Base-by-base conservation (phyloP, 1,139 yeast species). In the Suhomyces yuchorum region DNA sequence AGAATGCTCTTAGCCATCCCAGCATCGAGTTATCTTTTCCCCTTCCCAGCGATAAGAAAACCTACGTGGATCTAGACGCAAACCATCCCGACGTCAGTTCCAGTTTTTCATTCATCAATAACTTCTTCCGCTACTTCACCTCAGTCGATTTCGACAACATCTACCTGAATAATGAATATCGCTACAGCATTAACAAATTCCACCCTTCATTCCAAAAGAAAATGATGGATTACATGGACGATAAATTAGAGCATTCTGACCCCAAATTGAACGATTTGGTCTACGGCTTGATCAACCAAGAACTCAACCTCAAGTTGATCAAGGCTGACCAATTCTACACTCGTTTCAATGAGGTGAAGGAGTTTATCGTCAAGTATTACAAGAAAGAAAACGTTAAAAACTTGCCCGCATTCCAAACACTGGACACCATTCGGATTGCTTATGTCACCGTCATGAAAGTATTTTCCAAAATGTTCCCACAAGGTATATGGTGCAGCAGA, bases 401-500 rank as follows among this genome's bases (percentile, higher is more conserved):
- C 55, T 63, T 73, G 56, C 80, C 80, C 15, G 46, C 49, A 8
- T 68, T 62, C 50, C 51, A 54, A 24, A 56, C 67, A 18, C 59
- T 58, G 30, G 57, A 60, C 40, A 70, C 71, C 46, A 39, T 74
- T 22, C 59, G 71, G 43, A 51, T 71, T 9, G 72, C 75, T 44
- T 75, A 73, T 56, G 51, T 68, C 7, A 75, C 80, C 1, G 73
- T 73, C 8, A 68, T 73, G 51, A 58, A 62, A 23, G 52, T 67
- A 1, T 58, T 75, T 51, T 42, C 50, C 15, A 71, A 70, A 50
- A 70, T 75, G 71, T 75, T 75, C 51, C 80, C 80, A 3, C 60
- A 63, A 39, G 80, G 80, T 0, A 66, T 75, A 34, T 75, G 77
- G 76, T 68, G 71, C 46, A 70, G 67, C 46, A 58, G 61, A n/a